Evolutionary conservation across 2,329 filamentous ascomycete genomes (phyloP).

Genomic region (Colletotrichum graminicola): DNA sequence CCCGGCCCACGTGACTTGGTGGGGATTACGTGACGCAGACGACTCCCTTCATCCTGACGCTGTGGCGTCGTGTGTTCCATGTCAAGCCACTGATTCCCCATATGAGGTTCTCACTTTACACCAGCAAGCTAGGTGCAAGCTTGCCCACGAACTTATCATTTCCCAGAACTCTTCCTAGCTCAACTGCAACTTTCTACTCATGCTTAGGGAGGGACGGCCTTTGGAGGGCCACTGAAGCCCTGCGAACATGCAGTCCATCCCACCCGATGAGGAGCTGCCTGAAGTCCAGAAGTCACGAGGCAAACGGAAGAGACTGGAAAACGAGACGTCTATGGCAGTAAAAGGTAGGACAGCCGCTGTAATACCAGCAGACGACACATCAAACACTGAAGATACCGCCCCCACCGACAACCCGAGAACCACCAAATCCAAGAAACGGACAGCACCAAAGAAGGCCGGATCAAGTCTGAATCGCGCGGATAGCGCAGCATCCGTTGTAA

Average conservation of each 20-base stretch:
- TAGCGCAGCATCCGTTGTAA: slow-evolving; percentile 39
- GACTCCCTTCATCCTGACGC: slow-evolving; percentile 15
- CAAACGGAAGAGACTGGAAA: slow-evolving; percentile 41
- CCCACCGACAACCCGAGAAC: background rate
- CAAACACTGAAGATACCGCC: background rate
- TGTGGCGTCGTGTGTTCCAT: slow-evolving; percentile 17
- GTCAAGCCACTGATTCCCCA: background rate
- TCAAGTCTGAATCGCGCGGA: slow-evolving; percentile 36
- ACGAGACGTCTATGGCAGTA: background rate
- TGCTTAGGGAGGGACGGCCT: background rate
- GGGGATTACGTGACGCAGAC: slow-evolving; percentile 51
- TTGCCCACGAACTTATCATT: background rate
- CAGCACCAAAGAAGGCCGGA: slow-evolving; percentile 39
- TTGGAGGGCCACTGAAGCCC: background rate
- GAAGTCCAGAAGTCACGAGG: slow-evolving; percentile 22
- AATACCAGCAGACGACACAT: background rate
- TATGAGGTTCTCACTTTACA: background rate
- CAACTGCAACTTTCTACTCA: too few relatives aligned
- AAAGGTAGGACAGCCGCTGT: background rate
- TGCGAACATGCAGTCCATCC: slow-evolving; percentile 2
- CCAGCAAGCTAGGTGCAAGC: background rate
- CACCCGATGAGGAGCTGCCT: background rate
- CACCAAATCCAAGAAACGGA: slow-evolving; percentile 23
- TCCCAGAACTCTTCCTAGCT: too few relatives aligned
- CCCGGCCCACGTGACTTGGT: slow-evolving; percentile 53